These are phyloP conservation scores for Solanum hybrid DNA, from an alignment of 305 asterid species.

Conservation along the genomic window DNA sequence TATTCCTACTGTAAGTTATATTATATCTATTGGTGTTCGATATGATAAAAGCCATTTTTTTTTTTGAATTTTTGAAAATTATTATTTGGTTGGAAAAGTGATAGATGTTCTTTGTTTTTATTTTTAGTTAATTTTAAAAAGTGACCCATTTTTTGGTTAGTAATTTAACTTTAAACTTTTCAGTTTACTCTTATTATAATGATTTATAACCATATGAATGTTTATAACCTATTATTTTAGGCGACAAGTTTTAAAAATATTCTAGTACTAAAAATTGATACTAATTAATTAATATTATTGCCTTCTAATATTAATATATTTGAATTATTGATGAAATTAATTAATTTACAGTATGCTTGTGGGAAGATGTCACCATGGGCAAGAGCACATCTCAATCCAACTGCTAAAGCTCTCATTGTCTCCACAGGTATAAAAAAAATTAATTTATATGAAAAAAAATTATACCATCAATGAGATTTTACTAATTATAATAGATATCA, in stretches of 20 bases:
- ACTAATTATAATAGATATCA: no score
- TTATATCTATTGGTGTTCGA: not conserved
- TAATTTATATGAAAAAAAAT: no score
- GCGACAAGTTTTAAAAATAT: no score
- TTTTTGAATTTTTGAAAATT: not conserved
- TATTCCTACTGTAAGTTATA: conserved; percentile 54
- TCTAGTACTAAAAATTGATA: not conserved
- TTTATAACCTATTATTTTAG: not conserved
- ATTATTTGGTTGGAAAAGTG: not conserved
- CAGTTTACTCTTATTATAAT: not conserved
- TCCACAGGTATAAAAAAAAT: conserved; percentile 21
- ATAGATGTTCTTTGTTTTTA: not conserved
- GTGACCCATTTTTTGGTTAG: not conserved
- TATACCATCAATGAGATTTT: not conserved
- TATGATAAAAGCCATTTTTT: not conserved
- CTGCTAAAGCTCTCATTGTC: conserved; percentile 83
- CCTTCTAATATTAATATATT: not conserved
- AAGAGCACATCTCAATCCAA: conserved; percentile 66
- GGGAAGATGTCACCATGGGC: conserved; percentile 81
- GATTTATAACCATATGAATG: not conserved
- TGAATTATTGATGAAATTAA: not conserved
- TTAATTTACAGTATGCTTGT: conserved; percentile 46
- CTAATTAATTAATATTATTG: not conserved
- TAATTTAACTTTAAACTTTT: no score
- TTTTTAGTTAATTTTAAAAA: not conserved